Base-by-base conservation (phyloP, 2,329 filamentous ascomycete genomes). In the Chrysoporthe puriensis region DNA sequence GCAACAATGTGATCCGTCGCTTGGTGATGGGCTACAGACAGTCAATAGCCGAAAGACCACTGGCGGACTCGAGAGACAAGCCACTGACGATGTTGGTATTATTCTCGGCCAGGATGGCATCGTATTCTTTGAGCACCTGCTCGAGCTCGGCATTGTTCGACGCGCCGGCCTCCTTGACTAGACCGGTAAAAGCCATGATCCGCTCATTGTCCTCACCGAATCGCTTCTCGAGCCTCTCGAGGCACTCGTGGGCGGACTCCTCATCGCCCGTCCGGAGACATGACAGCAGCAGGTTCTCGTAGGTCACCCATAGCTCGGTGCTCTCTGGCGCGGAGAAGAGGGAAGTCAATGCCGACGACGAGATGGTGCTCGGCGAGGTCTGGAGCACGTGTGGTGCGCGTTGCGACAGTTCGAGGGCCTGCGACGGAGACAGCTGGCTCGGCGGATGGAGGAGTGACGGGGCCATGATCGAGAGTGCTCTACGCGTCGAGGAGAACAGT, bases 131-230 rank as follows among this genome's bases (percentile, higher is more conserved):
- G 62, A 97, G 81, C 32, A 97, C 86, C 18, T 82, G 82, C 68
- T 91, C 86, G 58, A 97, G 80, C 18, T 88, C 89, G 59, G 82
- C 81, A 48, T 89, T 81, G 71, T 90, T 88, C 63, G 86, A 81
- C 26, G 94, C 93, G 52, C 88, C 87, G 1, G 95, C 93, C 80
- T 98, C 96, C 74, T 94, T 90, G 71, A 94, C 90, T 36, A 99
- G 79, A 2, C 95, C 96, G 71, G 87, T 86, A 60, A 98, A 81
- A 13, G 91, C 94, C 86, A 95, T 91, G 62, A 98, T 85, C 72
- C 93, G 90, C 79, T 97, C 93, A 79, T 98, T 97, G 46, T 88
- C 84, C 36, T 86, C 83, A 36, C 95, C 94, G 77, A 99, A 99
- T 61, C 96, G 91, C 69, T 86, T 83, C 4, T 88, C 89, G 58